These are phyloP conservation scores for Aspergillus puulaauensis DNA, from an alignment of 2,329 filamentous ascomycete species.

Conservation along the genomic window DNA sequence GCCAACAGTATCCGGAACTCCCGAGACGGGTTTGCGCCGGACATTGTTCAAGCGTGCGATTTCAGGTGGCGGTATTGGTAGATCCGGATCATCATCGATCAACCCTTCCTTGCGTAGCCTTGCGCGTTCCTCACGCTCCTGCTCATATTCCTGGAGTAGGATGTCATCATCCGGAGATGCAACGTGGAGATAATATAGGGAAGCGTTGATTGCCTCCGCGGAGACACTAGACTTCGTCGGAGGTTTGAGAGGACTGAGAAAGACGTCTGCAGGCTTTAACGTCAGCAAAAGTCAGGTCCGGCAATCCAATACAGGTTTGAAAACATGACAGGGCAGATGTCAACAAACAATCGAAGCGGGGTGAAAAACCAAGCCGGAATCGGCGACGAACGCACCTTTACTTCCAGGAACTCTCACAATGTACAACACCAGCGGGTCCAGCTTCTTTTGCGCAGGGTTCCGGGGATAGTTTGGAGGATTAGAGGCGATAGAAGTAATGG, in stretches of 20 bases:
- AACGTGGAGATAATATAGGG: slow-evolving; percentile 88
- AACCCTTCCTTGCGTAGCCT: slow-evolving; percentile 25
- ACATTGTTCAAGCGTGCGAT: slow-evolving; percentile 38
- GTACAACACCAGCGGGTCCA: slow-evolving; percentile 78
- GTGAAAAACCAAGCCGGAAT: neutral
- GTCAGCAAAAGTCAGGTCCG: slow-evolving; percentile 4
- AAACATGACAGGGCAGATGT: neutral
- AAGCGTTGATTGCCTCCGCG: slow-evolving; percentile 79
- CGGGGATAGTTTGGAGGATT: slow-evolving; percentile 85
- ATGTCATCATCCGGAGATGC: slow-evolving; percentile 60
- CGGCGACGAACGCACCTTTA: slow-evolving; percentile 59
- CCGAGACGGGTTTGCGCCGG: slow-evolving; percentile 39
- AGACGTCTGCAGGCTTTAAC: slow-evolving; percentile 65
- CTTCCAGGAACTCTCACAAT: slow-evolving; percentile 92
- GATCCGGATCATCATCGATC: slow-evolving; percentile 20
- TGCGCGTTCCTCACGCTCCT: slow-evolving; percentile 32
- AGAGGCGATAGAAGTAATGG: slow-evolving; percentile 75
- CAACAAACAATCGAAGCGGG: neutral
- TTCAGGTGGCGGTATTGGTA: slow-evolving; percentile 24
- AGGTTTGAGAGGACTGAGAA: slow-evolving; percentile 87
- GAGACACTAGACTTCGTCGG: slow-evolving; percentile 80
- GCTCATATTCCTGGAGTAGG: slow-evolving; percentile 40
- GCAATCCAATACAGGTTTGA: neutral
- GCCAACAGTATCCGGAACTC: slow-evolving; percentile 15
- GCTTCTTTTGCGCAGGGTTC: slow-evolving; percentile 67